Evolutionary conservation across 345 rosid genomes (phyloP).

Genomic region (Anacardium occidentale): DNA sequence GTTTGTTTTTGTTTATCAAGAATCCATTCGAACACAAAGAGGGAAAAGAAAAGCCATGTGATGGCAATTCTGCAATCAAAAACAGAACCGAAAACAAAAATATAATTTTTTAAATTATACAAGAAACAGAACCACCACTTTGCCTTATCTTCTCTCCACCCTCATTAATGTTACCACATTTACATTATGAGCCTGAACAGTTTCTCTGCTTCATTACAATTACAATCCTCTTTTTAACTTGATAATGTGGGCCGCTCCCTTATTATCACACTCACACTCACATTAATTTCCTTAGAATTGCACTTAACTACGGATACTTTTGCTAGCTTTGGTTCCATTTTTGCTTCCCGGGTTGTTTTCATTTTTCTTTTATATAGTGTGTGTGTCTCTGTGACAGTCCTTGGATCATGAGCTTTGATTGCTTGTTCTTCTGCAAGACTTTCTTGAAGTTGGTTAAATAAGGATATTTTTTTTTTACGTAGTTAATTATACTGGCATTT

Average conservation of each 20-base stretch:
- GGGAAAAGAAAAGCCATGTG: conserved; percentile 3
- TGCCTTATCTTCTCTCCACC: conserved; percentile 17
- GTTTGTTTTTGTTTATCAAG: conserved; percentile 11
- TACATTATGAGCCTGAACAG: background rate
- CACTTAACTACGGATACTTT: background rate
- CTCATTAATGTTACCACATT: conserved; percentile 20
- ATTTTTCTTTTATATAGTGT: conserved; percentile 5
- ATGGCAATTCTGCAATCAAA: conserved; percentile 7
- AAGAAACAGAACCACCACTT: background rate
- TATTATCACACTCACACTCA: conserved; percentile 4
- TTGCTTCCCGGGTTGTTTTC: conserved; percentile 4
- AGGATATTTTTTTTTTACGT: background rate
- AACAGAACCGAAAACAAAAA: conserved; percentile 1
- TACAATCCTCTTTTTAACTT: conserved; percentile 22
- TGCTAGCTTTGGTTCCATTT: background rate
- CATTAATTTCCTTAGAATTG: background rate
- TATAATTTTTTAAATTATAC: background rate
- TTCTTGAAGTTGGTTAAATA: conserved; percentile 9
- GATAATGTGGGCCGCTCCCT: conserved; percentile 4
- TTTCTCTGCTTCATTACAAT: conserved; percentile 21
- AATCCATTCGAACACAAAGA: background rate
- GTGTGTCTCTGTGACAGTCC: conserved; percentile 14
- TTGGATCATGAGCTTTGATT: conserved; percentile 29
- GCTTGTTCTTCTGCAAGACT: conserved; percentile 13
- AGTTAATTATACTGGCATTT: background rate